Conservation (phyloP, 768 basidiomycete species). For the Hemileccinum impolitum region DNA sequence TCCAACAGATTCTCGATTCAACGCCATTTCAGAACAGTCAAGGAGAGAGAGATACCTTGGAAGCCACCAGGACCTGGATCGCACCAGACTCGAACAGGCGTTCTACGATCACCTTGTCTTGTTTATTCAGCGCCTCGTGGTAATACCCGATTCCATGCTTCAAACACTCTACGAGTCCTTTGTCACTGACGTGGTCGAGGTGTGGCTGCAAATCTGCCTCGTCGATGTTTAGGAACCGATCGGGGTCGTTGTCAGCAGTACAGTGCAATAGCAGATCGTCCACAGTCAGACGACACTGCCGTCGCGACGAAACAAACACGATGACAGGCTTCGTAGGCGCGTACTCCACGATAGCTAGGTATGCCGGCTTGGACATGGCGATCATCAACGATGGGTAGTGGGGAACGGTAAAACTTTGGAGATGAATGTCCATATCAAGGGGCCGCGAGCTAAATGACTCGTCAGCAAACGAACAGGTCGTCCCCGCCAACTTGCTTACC, state of each 20-base stretch:
- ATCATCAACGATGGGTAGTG: slow-evolving; percentile 99
- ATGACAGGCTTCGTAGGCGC: slow-evolving; percentile 85
- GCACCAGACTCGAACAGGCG: slow-evolving; percentile 91
- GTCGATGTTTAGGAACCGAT: slow-evolving; percentile 89
- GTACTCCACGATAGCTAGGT: slow-evolving; percentile 87
- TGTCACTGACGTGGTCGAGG: slow-evolving; percentile 79
- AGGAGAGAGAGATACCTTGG: slow-evolving; percentile 56
- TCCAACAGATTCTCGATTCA: background rate
- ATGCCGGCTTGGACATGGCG: slow-evolving; percentile 97
- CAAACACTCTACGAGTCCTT: slow-evolving; percentile 71
- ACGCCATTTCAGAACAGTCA: background rate
- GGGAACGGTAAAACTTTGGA: slow-evolving; percentile 94
- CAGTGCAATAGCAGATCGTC: slow-evolving; percentile 90
- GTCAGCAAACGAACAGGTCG: slow-evolving; percentile 9
- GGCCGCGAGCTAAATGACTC: slow-evolving; percentile 73
- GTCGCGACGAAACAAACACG: slow-evolving; percentile 87
- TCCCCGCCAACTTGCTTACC: slow-evolving; percentile 39
- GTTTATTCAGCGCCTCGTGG: slow-evolving; percentile 88
- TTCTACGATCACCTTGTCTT: slow-evolving; percentile 93
- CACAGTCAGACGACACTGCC: slow-evolving; percentile 92
- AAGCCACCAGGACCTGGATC: slow-evolving; percentile 91
- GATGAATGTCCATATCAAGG: slow-evolving; percentile 93
- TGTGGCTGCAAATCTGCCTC: slow-evolving; percentile 80
- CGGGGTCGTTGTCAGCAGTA: slow-evolving; percentile 77
- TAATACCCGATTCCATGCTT: slow-evolving; percentile 93